Base-by-base conservation (phyloP, 768 basidiomycete species). In the Collybia nuda region DNA sequence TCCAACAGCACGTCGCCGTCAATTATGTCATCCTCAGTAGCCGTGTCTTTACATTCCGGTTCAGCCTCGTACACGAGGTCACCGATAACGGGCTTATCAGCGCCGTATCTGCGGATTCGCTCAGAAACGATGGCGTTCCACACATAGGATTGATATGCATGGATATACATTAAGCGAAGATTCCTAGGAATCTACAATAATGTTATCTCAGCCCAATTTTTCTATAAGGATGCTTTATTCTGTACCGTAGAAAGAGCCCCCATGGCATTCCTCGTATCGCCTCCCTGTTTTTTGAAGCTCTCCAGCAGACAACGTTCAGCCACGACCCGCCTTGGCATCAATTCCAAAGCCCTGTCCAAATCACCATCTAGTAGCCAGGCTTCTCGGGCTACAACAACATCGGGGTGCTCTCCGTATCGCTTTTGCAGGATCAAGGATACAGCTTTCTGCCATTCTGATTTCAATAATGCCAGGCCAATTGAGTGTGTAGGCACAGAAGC, bases 61-160 rank as follows among this genome's bases (percentile, higher is more conserved):
- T 57, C 62, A 4, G 52, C 58, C 42, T 89, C 90, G 56, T 86
- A 88, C 14, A 98, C 91, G n/a, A 98, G 76, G 64, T 99, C 97
- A 1, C 97, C 97, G 5, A 82, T 82, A 40, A 94, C 77, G 1
- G 92, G 85, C 52, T 79, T 77, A 44, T 86, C 80, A 44, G 79
- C 71, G 24, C 95, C 93, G 59, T 85, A 85, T 42, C 77, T 75
- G 52, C 82, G 84, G 61, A 98, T 85, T 11, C 97, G 88, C 68
- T 98, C 93, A 2, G 95, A 98, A 36, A 95, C 92, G 49, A 98
- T 86, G 41, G 93, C 85, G 68, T 99, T 99, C 96, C 96, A 99
- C 28, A 98, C 86, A 60, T 98, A 99, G 14, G 92, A 95, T 67
- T 99, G 97, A 65, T 98, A 99, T 24, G 95, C 95, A 67, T 99